phyloP scores from a whole-genome alignment of 1,284 basidiomycete species.

The Ustilago tritici region DNA sequence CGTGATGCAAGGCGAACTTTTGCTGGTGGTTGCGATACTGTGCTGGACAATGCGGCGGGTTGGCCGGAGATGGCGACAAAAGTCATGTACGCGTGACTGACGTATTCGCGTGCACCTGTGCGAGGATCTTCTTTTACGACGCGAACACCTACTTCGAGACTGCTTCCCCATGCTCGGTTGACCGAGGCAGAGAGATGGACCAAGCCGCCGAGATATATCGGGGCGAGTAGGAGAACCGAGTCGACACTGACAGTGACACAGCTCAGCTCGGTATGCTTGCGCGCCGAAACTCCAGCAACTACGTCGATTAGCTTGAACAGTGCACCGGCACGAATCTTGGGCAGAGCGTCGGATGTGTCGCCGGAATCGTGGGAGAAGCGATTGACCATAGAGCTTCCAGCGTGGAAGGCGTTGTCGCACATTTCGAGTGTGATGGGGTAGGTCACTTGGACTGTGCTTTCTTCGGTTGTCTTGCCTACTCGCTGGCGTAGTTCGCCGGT shows the following conservation, averaged over 20 bases:
- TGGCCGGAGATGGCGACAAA: constrained; percentile 64
- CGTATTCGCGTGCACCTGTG: constrained; percentile 62
- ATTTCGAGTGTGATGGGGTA: constrained; percentile 56
- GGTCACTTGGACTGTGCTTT: constrained; percentile 54
- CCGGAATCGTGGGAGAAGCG: constrained; percentile 10
- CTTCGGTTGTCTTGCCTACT: constrained; percentile 45
- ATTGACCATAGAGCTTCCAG: constrained; percentile 11
- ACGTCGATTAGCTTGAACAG: constrained; percentile 71
- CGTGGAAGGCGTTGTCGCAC: constrained; percentile 51
- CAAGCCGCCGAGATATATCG: constrained; percentile 57
- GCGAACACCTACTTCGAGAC: constrained; percentile 70
- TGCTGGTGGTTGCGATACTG: constrained; percentile 30
- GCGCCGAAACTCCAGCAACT: constrained; percentile 70
- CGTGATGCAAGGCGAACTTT: constrained; percentile 51
- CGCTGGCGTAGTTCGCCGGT: background rate
- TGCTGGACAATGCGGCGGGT: constrained; percentile 15
- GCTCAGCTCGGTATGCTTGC: constrained; percentile 68
- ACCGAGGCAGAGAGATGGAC: constrained; percentile 69
- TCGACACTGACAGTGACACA: constrained; percentile 70
- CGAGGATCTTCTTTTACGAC: constrained; percentile 66
- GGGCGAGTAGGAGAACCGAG: constrained; percentile 64
- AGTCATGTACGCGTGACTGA: constrained; percentile 70
- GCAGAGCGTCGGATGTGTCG: constrained; percentile 11
- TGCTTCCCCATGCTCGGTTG: constrained; percentile 70
- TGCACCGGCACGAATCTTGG: constrained; percentile 68